phyloP scores from a whole-genome alignment of 2,329 filamentous ascomycete genomes.

The Apiospora aurea region DNA sequence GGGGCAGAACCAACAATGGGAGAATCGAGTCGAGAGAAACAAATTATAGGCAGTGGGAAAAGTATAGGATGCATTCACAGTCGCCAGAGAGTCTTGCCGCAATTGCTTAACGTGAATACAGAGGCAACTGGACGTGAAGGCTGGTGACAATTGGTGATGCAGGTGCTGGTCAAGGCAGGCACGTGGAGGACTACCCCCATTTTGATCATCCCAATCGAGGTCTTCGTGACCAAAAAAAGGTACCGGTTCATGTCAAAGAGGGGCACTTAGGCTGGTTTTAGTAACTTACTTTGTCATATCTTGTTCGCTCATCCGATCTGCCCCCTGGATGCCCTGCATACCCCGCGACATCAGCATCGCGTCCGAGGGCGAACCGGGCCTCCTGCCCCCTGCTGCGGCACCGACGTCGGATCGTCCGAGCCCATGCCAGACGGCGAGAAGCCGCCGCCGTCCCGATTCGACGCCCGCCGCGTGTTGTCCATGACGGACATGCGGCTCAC shows the following conservation, averaged over 20 bases:
- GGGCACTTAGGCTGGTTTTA: not conserved
- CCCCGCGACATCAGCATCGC: constrained; percentile 40
- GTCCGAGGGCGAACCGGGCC: constrained; percentile 42
- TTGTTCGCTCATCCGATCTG: constrained; percentile 32
- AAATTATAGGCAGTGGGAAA: not conserved
- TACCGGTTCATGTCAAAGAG: constrained; percentile 3
- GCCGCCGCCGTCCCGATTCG: constrained; percentile 30
- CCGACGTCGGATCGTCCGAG: constrained; percentile 28
- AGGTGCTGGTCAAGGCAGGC: not conserved
- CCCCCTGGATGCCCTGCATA: constrained; percentile 26
- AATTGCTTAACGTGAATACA: constrained; percentile 8
- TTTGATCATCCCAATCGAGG: not conserved
- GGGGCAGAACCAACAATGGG: not conserved
- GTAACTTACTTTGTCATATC: constrained; percentile 34
- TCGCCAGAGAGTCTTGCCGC: not conserved
- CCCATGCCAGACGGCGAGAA: constrained; percentile 30
- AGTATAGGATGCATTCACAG: not conserved
- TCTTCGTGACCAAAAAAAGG: constrained; percentile 22
- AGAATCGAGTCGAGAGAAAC: not conserved
- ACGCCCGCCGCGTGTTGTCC: constrained; percentile 25
- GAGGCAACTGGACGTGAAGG: not conserved
- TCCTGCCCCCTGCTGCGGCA: constrained; percentile 25
- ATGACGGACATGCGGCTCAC: constrained; percentile 27
- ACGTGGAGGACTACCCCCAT: constrained; percentile 14
- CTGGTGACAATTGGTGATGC: not conserved